Evolutionary conservation across 257 asterid species (phyloP), one percentile per base, ranked within the genome.

Genomic region (Nicotiana knightiana): DNA sequence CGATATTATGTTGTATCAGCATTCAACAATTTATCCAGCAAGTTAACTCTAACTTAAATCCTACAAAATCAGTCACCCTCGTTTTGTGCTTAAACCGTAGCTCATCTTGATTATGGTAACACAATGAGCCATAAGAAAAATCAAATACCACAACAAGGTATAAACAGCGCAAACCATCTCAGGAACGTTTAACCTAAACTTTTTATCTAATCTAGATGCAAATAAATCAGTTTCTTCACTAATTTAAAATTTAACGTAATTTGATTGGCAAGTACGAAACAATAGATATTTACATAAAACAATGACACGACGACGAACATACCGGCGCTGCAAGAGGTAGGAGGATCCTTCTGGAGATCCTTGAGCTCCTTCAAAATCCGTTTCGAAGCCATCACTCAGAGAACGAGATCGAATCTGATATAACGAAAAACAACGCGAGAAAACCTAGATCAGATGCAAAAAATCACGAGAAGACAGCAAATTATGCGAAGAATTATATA

Each of bases 291-390:
- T 5, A 5, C 12, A 70, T 24, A 43, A 39, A 70, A 37, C 7
- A 70, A 39, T 5, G 5, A 68, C 24, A 43, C 3, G 12, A 9
- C 12, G 51, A 43, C 51, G 51, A 43, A 43, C 51, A 43, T 43
- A 89, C 95, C 93, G 18, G 93, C 97, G 83, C 97, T 91, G 91
- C 95, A 92, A 33, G 95, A 91, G 76, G 93, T 87, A 30, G 95
- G 97, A 46, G 97, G 95, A 71, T 91, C 97, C 77, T 88, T 91
- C 89, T 90, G 97, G 57, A 91, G 90, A 88, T 92, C 93, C 84
- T 89, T 92, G 76, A 92, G 91, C 86, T 92, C 95, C 86, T 92
- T 92, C 91, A 90, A 81, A 83, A 92, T 92, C 87, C 97, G 88
- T 77, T 92, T 92, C 81, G 95, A 92, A 85, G 97, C 93, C 97